Evolutionary conservation across 2,329 filamentous ascomycete species (phyloP).

Genomic region (Fusarium napiforme): DNA sequence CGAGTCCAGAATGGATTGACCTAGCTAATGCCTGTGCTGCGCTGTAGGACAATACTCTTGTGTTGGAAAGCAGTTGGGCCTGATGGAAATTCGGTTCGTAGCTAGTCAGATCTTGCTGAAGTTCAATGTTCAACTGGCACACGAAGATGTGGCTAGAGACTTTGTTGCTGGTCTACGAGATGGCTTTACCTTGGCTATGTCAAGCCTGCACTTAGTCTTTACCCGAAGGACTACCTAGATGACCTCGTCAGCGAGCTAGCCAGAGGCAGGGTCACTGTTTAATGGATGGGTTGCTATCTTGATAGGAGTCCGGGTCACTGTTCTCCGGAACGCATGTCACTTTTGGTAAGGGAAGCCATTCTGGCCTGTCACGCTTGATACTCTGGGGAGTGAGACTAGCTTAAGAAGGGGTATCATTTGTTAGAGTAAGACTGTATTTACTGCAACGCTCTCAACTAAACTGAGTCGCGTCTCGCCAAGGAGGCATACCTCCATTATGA

Average conservation of each 20-base stretch:
- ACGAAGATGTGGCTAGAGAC: neutral
- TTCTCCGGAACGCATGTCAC: too few relatives aligned
- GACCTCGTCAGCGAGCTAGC: fast-evolving
- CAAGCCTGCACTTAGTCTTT: neutral
- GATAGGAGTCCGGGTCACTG: too few relatives aligned
- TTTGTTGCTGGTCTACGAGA: neutral
- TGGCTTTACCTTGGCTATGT: neutral
- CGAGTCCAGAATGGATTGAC: neutral
- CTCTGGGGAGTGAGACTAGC: neutral
- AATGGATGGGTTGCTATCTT: neutral
- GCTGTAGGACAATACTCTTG: neutral
- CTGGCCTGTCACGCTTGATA: neutral
- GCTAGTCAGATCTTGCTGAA: neutral
- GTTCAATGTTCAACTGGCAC: neutral
- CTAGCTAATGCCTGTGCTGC: neutral
- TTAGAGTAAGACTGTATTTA: neutral
- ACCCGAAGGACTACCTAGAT: neutral
- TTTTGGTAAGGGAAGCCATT: neutral
- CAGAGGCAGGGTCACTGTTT: fast-evolving
- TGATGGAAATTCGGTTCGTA: neutral
- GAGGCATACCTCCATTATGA: neutral
- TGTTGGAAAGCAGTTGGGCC: neutral
- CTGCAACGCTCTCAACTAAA: neutral
- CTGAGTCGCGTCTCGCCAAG: neutral
- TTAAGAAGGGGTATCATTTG: neutral